A percentile compares a stretch with the other conserved stretches of the same genome.
Evolutionary conservation across 2,329 filamentous ascomycete species (phyloP).

Genomic region (Colletotrichum sp.): DNA sequence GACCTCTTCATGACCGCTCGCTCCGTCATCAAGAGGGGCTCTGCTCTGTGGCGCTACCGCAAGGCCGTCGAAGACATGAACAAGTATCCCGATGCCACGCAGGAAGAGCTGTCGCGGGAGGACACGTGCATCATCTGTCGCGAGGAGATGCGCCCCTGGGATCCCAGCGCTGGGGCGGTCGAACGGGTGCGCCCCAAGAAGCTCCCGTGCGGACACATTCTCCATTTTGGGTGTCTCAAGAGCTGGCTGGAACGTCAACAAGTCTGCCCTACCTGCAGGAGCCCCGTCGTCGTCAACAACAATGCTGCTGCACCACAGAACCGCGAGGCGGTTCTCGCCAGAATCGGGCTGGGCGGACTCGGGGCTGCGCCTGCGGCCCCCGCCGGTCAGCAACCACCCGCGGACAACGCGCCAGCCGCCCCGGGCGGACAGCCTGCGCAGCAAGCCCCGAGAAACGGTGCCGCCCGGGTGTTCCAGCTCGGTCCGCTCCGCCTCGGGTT

Average conservation of each 20-base stretch:
- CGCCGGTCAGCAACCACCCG: constrained; percentile 37
- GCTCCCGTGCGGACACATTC: constrained; percentile 91
- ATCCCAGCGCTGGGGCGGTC: constrained; percentile 66
- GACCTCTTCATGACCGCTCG: constrained; percentile 94
- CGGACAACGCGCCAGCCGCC: constrained; percentile 25
- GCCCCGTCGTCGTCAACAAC: constrained; percentile 73
- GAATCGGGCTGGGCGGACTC: constrained; percentile 30
- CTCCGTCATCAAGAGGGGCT: constrained; percentile 89
- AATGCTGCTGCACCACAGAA: constrained; percentile 36
- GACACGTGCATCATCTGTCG: constrained; percentile 98
- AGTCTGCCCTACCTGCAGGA: constrained; percentile 92
- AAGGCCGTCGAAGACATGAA: constrained; percentile 96
- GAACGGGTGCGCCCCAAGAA: constrained; percentile 92
- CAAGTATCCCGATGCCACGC: constrained; percentile 87
- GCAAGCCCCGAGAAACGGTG: constrained; percentile 32
- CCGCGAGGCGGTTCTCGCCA: constrained; percentile 37
- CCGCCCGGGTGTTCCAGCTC: constrained; percentile 71
- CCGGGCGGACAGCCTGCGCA: constrained; percentile 23
- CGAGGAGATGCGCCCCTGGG: constrained; percentile 91
- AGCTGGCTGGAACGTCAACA: constrained; percentile 98
- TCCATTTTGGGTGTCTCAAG: constrained; percentile 93
- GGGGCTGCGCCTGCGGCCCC: constrained; percentile 24
- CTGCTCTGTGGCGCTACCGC: constrained; percentile 86
- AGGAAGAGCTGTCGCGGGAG: constrained; percentile 82
- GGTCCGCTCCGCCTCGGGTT: constrained; percentile 79